A percentile compares a stretch with the other conserved stretches of the same genome.
Evolutionary conservation across 108 stramenopile species (phyloP).

Genomic region (Fragilariopsis cylindrus): DNA sequence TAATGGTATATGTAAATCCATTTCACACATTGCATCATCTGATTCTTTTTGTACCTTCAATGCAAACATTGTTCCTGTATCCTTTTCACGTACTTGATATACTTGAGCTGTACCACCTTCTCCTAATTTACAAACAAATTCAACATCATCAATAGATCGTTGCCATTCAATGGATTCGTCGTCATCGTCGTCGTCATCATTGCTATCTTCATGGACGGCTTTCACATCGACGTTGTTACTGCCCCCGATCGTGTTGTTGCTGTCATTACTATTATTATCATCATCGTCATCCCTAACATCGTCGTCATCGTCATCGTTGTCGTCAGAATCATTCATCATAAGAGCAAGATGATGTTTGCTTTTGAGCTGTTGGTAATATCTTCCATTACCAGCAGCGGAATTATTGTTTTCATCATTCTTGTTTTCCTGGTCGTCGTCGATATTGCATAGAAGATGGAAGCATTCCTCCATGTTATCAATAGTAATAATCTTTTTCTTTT

Average conservation of each 20-base stretch:
- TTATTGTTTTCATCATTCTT: not conserved
- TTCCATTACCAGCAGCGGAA: not conserved
- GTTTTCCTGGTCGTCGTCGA: too few relatives aligned
- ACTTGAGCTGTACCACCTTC: conserved; percentile 23
- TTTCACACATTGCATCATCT: conserved; percentile 24
- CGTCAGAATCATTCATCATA: not conserved
- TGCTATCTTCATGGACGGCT: not conserved
- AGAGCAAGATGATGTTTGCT: too few relatives aligned
- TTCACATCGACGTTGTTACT: not conserved
- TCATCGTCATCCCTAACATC: not conserved
- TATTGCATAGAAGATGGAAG: not conserved
- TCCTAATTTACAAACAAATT: conserved; percentile 14
- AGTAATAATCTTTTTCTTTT: not conserved
- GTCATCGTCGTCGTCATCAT: conserved; percentile 1
- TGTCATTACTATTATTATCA: too few relatives aligned
- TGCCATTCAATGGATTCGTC: not conserved
- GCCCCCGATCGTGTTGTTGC: too few relatives aligned
- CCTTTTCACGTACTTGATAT: conserved; percentile 17
- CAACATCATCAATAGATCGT: conserved; percentile 28
- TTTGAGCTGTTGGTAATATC: too few relatives aligned
- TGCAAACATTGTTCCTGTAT: conserved; percentile 15
- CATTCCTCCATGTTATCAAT: not conserved
- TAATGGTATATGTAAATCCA: conserved; percentile 25
- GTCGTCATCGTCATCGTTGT: not conserved
- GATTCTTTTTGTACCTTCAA: conserved; percentile 25